Evolutionary conservation across 805 yeast species (phyloP).

Genomic region (Sungouiella thailandica): DNA sequence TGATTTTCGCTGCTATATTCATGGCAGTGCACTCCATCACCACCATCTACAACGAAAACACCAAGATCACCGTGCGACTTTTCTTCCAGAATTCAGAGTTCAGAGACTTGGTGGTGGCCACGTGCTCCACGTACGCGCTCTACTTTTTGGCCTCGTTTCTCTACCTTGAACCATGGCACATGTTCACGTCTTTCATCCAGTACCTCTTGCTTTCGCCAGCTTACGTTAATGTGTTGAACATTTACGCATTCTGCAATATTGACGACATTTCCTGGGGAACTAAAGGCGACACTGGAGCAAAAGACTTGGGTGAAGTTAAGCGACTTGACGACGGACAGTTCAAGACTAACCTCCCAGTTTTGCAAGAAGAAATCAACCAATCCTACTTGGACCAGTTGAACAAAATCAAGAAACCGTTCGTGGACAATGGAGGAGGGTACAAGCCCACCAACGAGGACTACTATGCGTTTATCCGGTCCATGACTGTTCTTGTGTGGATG

Average conservation of each 20-base stretch:
- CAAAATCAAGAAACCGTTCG: conserved; percentile 43
- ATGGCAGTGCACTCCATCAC: conserved; percentile 51
- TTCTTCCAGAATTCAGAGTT: conserved; percentile 44
- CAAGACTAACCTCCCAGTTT: conserved; percentile 48
- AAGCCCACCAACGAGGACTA: conserved; percentile 38
- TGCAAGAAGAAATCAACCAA: conserved; percentile 49
- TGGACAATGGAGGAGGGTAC: conserved; percentile 21
- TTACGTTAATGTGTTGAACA: conserved; percentile 54
- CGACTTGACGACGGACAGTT: conserved; percentile 51
- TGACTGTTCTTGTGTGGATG: conserved; percentile 46
- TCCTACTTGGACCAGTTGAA: conserved; percentile 49
- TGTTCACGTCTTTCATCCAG: conserved; percentile 50
- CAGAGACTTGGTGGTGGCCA: conserved; percentile 51
- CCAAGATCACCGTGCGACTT: conserved; percentile 39
- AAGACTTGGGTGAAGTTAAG: conserved; percentile 51
- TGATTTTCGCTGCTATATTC: conserved; percentile 53
- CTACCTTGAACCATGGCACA: conserved; percentile 65
- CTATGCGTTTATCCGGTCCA: conserved; percentile 41
- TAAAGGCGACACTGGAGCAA: conserved; percentile 61
- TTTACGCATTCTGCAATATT: conserved; percentile 66
- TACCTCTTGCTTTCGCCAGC: conserved; percentile 48
- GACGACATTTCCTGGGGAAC: conserved; percentile 75
- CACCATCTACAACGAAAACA: conserved; percentile 26
- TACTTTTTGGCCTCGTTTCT: conserved; percentile 55
- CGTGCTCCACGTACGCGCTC: conserved; percentile 56